phyloP scores from a whole-genome alignment of 1,139 yeast genomes.

The Suhomyces yuchorum region DNA sequence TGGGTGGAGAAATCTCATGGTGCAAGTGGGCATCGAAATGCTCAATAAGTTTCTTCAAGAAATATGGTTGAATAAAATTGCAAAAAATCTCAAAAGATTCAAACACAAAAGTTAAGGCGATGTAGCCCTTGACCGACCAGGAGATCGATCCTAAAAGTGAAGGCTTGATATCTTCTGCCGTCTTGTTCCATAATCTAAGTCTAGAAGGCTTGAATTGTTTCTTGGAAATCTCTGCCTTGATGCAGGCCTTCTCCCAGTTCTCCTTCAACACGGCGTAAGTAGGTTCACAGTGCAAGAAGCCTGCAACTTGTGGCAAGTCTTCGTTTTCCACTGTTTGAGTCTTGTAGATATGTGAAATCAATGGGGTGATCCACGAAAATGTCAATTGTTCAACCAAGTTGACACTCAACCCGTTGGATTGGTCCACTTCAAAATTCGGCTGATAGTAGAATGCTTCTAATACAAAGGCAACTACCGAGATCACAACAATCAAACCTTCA shows the following conservation, averaged over 20 bases:
- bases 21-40: conserved; percentile 19
- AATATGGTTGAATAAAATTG: conserved; percentile 25
- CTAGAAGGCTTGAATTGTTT: conserved; percentile 8
- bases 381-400: conserved; percentile 26
- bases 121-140: conserved; percentile 14
- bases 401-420: conserved; percentile 16
- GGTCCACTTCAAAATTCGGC: conserved; percentile 20
- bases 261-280: conserved; percentile 10
- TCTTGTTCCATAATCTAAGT: conserved; percentile 6
- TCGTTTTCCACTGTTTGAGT: conserved; percentile 24
- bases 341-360: conserved; percentile 25
- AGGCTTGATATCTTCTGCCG: conserved; percentile 17
- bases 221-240: conserved; percentile 1
- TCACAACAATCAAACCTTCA: conserved; percentile 15
- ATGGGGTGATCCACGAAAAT: conserved; percentile 29
- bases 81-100: conserved; percentile 18
- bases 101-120: conserved; percentile 13
- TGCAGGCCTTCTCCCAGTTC: conserved; percentile 13
- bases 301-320: conserved; percentile 23
- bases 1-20: conserved; percentile 22
- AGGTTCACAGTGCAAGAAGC: conserved; percentile 12
- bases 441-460: conserved; percentile 22
- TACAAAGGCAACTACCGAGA: conserved; percentile 14
- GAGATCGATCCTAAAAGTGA: conserved; percentile 22
- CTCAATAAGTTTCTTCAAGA: conserved; percentile 25